Conservation (phyloP, 805 yeast genomes). For the Grigorovia transvaalensis region DNA sequence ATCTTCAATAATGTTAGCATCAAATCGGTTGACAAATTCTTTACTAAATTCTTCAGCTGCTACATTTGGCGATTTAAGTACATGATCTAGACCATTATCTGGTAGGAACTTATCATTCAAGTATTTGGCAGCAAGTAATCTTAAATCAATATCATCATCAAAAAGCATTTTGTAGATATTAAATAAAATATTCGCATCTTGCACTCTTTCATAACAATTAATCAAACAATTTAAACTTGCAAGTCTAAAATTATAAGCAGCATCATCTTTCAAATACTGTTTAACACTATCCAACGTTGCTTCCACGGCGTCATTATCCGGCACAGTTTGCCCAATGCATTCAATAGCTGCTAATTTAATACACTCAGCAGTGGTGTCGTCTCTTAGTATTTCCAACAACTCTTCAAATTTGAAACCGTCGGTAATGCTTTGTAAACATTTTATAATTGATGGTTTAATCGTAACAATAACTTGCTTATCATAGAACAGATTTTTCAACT, state of each 20-base stretch:
- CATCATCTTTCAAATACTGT: slow-evolving; percentile 12
- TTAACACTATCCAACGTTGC: slow-evolving; percentile 6
- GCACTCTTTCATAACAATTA: slow-evolving; percentile 5
- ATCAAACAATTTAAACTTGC: slow-evolving; percentile 18
- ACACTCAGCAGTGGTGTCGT: slow-evolving; percentile 32
- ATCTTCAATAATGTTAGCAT: not conserved
- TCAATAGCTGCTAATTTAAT: slow-evolving; percentile 41
- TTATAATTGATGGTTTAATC: slow-evolving; percentile 35
- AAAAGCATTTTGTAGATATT: slow-evolving; percentile 32
- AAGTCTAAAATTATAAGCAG: slow-evolving; percentile 17
- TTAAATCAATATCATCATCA: slow-evolving; percentile 61
- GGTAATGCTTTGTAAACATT: slow-evolving; percentile 21
- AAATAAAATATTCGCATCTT: slow-evolving; percentile 11
- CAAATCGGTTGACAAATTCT: not conserved
- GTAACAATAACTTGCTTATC: slow-evolving; percentile 31
- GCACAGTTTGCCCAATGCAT: slow-evolving; percentile 37
- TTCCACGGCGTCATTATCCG: slow-evolving; percentile 15
- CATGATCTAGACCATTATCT: too few species aligned
- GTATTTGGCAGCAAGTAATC: slow-evolving; percentile 38
- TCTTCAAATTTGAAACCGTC: slow-evolving; percentile 15
- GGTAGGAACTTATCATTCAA: slow-evolving; percentile 25
- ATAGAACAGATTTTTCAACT: slow-evolving; percentile 19
- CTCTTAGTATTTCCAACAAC: slow-evolving; percentile 18
- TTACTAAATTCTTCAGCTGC: not conserved
- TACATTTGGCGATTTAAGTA: not conserved